Base-by-base conservation (phyloP, 2,329 filamentous ascomycete genomes). In the Paracorniculantispora psalliotae region DNA sequence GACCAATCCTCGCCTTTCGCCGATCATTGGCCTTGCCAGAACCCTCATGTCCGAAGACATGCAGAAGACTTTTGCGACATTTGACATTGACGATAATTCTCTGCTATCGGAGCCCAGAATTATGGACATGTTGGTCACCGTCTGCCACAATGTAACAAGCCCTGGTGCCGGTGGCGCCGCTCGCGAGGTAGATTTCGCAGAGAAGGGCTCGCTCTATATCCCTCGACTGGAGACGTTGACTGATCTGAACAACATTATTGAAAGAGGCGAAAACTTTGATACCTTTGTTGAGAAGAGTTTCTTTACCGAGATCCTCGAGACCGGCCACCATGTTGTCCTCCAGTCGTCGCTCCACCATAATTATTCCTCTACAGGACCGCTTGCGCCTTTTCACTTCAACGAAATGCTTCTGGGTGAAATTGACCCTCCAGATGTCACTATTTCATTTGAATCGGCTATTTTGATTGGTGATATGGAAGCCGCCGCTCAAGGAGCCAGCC, bases 11-110 rank as follows among this genome's bases (percentile, higher is more conserved):
- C 64, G 65, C 25, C 67, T 70, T 13, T 70, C 78, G 2, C 70
- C 75, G 0, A 71, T 81, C 21, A 65, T 78, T n/a, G 79, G 75
- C 1, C 66, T 83, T 17, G 73, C 77, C 1, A 72, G 81, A 21
- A 78, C 78, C 0, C 67, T 83, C 9, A 73, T 77, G 49, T 82
- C 80, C 0, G 81, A 83, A 49, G 75, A 81, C 60, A 69, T 74
- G 0, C 69, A 73, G 19, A 79, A 73, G 63, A 67, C 62, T 0
- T 69, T 81, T 17, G 67, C 75, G 12, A 77, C 74, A 0, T 67
- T 82, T n/a, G 79, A 81, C 53, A 39, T 81, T 5, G 65, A 62
- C 17, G 17, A 30, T 1, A 49, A 59, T 4, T 69, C 71, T 2
- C 52, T 47, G 0, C 57, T 72, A 1, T 59, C 50, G 5, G 59